Conservation (phyloP, 495 filamentous ascomycete species). For the Penicillium malachiteum region DNA sequence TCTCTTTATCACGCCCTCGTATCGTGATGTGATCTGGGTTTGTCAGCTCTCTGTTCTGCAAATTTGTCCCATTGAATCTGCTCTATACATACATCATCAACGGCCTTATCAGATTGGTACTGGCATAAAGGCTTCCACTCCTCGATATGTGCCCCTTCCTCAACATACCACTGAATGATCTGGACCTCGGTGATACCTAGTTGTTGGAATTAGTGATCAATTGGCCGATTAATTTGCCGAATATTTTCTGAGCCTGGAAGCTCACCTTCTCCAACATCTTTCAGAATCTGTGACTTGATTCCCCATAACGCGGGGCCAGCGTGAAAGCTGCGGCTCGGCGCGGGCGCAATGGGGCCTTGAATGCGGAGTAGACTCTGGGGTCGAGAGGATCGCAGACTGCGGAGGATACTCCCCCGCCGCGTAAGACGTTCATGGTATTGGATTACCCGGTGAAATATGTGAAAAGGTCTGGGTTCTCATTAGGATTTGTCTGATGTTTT, state of each 20-base stretch:
- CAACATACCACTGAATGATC: constrained; percentile 99
- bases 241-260: neutral
- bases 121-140: constrained; percentile 98
- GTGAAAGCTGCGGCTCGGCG: constrained; percentile 56
- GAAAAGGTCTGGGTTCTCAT: neutral
- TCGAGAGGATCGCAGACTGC: constrained; percentile 27
- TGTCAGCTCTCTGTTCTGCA: constrained; percentile 9
- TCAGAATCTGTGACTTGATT: constrained; percentile 84
- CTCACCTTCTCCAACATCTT: constrained; percentile 95
- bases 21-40: constrained; percentile 82
- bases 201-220: constrained; percentile 14
- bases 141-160: constrained; percentile 92
- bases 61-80: neutral
- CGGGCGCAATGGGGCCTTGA: constrained; percentile 20
- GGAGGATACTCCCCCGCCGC: constrained; percentile 28
- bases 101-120: constrained; percentile 97
- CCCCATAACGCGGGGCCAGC: constrained; percentile 53
- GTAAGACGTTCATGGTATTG: constrained; percentile 37
- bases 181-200: constrained; percentile 95
- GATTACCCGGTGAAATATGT: constrained; percentile 2
- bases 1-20: constrained; percentile 93
- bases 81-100: constrained; percentile 67
- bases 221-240: neutral
- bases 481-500: constrained; percentile 2
- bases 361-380: constrained; percentile 32